Evolutionary conservation across 139 green algal species (phyloP), one percentile per base, ranked within the genome.

Genomic region (Nannochloris sp.): DNA sequence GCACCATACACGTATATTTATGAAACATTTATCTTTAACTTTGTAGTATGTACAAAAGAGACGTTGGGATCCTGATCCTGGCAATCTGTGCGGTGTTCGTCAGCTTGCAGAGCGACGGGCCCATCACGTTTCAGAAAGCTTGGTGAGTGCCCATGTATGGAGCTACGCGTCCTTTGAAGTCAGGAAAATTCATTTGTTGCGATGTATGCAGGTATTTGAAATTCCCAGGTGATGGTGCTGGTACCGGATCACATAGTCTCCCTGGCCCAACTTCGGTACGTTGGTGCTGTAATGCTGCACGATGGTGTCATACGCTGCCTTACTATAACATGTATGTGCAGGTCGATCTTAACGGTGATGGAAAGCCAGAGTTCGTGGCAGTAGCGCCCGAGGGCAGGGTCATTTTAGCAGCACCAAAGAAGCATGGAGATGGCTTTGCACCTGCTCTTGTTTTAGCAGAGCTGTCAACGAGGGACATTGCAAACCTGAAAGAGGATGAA

Each of bases 311-410:
- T 54, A 54, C 6, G 46, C 18, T 54, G 18, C 18, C 46, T 54
- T 21, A 54, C 23, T 9, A 15, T 12, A 56, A 4, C 57, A 27
- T 64, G 23, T 27, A 64, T 15, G 15, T 56, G 23, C 68, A 91
- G 83, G 81, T 77, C 10, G 92, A 98, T 60, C 70, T 99, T 16
- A 99, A 99, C 70, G 93, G 93, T 0, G 93, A 99, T 69, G 93
- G 93, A 8, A 69, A 74, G 21, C 46, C 84, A 7, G 93, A 99
- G 64, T 62, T 98, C 0, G 58, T 98, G 0, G 21, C 88, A 1
- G 85, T 80, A 2, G 91, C 85, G 0, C 81, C 84, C 4, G 74
- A 84, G 27, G 80, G 81, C 31, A 75, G 74, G 43, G 60, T 97
- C 1, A 76, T 83, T 71, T 57, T 91, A n/a, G n/a, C 90, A 8